phyloP scores from a whole-genome alignment of 495 filamentous ascomycete species.

The Thozetella sp. region DNA sequence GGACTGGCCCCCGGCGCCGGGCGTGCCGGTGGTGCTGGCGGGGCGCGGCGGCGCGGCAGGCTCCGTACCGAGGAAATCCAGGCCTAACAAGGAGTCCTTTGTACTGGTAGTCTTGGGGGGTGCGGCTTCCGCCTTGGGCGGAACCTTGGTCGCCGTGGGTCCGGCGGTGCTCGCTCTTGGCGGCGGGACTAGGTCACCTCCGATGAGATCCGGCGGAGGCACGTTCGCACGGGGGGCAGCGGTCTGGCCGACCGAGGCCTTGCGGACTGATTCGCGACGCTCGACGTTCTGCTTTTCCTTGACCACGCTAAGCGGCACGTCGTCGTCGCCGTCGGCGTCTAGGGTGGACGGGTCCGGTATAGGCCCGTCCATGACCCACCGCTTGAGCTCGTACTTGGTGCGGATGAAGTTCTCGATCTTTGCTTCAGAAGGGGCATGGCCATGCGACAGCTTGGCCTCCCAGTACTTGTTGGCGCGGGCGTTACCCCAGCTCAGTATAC shows the following conservation, averaged over 20 bases:
- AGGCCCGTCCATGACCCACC: slow-evolving; percentile 96
- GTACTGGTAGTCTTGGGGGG: slow-evolving; percentile 55
- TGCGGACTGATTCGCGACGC: slow-evolving; percentile 44
- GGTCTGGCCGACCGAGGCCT: slow-evolving; percentile 36
- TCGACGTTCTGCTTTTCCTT: slow-evolving; percentile 60
- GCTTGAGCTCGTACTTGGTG: slow-evolving; percentile 96
- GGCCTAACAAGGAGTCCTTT: slow-evolving; percentile 87
- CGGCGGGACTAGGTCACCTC: slow-evolving; percentile 46
- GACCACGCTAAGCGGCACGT: slow-evolving; percentile 64
- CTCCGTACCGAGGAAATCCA: slow-evolving; percentile 87
- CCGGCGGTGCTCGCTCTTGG: slow-evolving; percentile 57
- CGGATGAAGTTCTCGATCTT: slow-evolving; percentile 99
- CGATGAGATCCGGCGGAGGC: slow-evolving; percentile 52
- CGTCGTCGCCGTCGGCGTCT: slow-evolving; percentile 80
- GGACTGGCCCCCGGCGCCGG: slow-evolving; percentile 62
- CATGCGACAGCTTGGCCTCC: slow-evolving; percentile 90
- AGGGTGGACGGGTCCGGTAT: slow-evolving; percentile 92
- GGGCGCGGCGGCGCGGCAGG: slow-evolving; percentile 69
- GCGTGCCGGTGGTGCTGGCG: slow-evolving; percentile 67
- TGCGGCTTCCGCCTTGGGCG: slow-evolving; percentile 64
- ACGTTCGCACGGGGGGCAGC: slow-evolving; percentile 22
- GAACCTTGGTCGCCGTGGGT: slow-evolving; percentile 68
- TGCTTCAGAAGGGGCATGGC: slow-evolving; percentile 93
- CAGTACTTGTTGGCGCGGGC: slow-evolving; percentile 96
- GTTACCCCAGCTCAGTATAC: slow-evolving; percentile 93